Percentiles rank a stretch among this genome's conserved stretches.
Conservation (phyloP, 352 stramenopile genomes). For the Phytophthora nicotianae region DNA sequence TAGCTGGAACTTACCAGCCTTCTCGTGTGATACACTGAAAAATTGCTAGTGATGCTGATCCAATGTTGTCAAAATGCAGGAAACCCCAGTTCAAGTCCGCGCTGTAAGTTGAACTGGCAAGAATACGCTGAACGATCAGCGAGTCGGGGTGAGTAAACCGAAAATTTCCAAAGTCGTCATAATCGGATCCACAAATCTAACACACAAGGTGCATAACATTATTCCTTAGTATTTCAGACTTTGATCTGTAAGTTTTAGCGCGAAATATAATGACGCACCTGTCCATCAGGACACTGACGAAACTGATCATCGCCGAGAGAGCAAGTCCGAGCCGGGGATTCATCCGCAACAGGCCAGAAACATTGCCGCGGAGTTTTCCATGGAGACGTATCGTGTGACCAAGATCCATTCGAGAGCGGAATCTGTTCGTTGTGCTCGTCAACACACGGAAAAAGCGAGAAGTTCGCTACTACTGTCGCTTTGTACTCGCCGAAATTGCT, state of each 20-base stretch:
- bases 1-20: constrained; percentile 77
- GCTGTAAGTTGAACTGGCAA: constrained; percentile 58
- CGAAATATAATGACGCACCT: constrained; percentile 32
- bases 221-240: not conserved
- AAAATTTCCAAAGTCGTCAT: constrained; percentile 64
- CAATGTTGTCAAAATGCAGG: constrained; percentile 90
- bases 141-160: constrained; percentile 60
- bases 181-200: constrained; percentile 70
- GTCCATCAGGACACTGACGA: constrained; percentile 44
- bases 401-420: constrained; percentile 35
- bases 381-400: constrained; percentile 55
- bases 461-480: constrained; percentile 39
- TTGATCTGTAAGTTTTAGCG: not conserved
- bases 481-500: constrained; percentile 40
- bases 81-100: constrained; percentile 87
- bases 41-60: constrained; percentile 77
- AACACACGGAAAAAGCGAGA: constrained; percentile 39
- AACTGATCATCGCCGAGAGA: constrained; percentile 45
- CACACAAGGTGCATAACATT: not conserved
- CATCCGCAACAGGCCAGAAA: constrained; percentile 89
- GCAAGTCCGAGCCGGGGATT: constrained; percentile 61
- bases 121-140: constrained; percentile 40
- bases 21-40: constrained; percentile 93
- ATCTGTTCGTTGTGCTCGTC: constrained; percentile 41
- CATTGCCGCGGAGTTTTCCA: constrained; percentile 72